These are phyloP conservation scores for Lactifluus volemus DNA, from an alignment of 768 basidiomycete genomes.

Conservation along the genomic window DNA sequence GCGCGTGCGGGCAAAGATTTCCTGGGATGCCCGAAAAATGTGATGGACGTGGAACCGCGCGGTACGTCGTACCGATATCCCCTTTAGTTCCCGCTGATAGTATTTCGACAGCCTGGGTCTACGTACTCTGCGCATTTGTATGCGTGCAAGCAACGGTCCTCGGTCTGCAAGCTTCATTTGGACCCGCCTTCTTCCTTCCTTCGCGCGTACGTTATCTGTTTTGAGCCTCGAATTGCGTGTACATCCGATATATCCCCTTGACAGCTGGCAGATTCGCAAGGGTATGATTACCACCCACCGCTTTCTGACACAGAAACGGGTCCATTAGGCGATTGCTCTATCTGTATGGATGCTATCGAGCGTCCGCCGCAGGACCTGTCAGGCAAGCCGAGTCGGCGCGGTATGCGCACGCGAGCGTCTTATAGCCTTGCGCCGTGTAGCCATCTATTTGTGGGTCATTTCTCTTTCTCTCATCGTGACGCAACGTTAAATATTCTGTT, in stretches of 20 bases:
- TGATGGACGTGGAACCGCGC: slow-evolving; percentile 70
- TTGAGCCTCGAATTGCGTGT: background rate
- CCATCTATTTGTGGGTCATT: slow-evolving; percentile 69
- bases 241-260: background rate
- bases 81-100: background rate
- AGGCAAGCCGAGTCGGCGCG: slow-evolving; percentile 9
- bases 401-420: background rate
- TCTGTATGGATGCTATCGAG: slow-evolving; percentile 84
- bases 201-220: slow-evolving; percentile 1
- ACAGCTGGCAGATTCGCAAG: slow-evolving; percentile 51
- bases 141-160: slow-evolving; percentile 53
- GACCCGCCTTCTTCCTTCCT: slow-evolving; percentile 73
- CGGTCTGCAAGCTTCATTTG: slow-evolving; percentile 64
- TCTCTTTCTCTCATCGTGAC: background rate
- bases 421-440: slow-evolving; percentile 87
- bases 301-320: slow-evolving; percentile 69
- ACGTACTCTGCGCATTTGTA: slow-evolving; percentile 49
- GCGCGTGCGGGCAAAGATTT: slow-evolving; percentile 48
- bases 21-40: slow-evolving; percentile 75
- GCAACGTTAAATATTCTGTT: background rate
- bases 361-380: slow-evolving; percentile 31
- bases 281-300: slow-evolving; percentile 81
- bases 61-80: slow-evolving; percentile 30
- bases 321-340: slow-evolving; percentile 79
- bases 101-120: slow-evolving; percentile 49